Evolutionary conservation across 2,329 filamentous ascomycete species (phyloP), one percentile per base, ranked within the genome.

Genomic region (Chrysosporium queenslandicum): DNA sequence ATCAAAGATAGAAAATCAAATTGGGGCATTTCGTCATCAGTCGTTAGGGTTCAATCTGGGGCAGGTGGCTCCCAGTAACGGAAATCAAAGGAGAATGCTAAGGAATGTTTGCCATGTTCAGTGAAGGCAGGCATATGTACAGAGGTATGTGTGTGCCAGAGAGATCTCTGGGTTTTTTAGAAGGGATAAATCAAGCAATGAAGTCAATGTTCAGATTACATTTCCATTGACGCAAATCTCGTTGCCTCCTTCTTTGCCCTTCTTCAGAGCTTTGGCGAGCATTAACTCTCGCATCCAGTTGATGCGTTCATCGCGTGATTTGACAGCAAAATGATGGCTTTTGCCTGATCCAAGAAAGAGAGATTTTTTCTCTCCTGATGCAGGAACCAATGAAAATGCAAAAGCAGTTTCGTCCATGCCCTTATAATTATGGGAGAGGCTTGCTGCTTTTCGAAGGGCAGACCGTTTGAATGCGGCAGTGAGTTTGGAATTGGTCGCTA

Each of bases 301-400:
- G 63, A 97, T 96, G 56, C 91, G 80, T 66, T 96, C 87, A 64
- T 96, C 87, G 12, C 89, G 80, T 61, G 77, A 81, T 71, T 85
- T 85, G 60, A 96, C 91, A 0, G 91, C 87, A 66, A 97, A 97
- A 66, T 97, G 88, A 64, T 97, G 91, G 41, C 87, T 86, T 77
- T 95, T 96, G 61, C 81, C 81, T 8, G 45, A 53, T 52, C 79
- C 62, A 8, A 57, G 45, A 56, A 71, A 67, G 25, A 52, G 32
- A 14, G 50, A 52, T 40, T 63, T 65, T 14, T 59, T 60, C 66
- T 70, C 63, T 64, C 77, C 75, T 53, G 66, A 59, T 0, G 71
- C 59, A 0, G 73, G 70, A 29, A 73, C 64, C 5, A 74, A 51
- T 0, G 69, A 71, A 53, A 74, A 74, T 1, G 64, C 64, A 56